Conservation (phyloP, 306 rosid species). For the Citrullus colocynthis region DNA sequence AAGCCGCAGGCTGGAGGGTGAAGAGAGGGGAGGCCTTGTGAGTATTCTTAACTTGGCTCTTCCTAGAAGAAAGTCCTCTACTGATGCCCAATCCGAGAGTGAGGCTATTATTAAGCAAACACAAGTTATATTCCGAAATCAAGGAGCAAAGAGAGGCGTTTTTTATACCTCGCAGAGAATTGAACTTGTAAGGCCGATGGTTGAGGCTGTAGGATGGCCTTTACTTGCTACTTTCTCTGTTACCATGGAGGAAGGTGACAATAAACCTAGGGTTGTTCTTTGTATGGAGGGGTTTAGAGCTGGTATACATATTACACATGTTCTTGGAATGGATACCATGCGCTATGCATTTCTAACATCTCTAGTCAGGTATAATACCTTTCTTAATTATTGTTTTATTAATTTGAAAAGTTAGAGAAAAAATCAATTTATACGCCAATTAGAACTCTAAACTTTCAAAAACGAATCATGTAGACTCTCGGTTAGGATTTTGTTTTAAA, state of each 20-base stretch:
- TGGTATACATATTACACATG: slow-evolving; percentile 80
- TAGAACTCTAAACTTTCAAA: not conserved
- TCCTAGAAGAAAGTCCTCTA: slow-evolving; percentile 55
- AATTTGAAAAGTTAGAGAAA: not conserved
- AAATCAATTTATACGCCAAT: not conserved
- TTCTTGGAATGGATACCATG: slow-evolving; percentile 99
- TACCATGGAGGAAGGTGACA: slow-evolving; percentile 98
- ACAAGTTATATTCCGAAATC: slow-evolving; percentile 78
- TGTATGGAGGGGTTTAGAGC: slow-evolving; percentile 99
- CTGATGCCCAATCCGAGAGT: slow-evolving; percentile 76
- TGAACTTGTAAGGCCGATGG: slow-evolving; percentile 99
- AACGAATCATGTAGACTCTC: not conserved
- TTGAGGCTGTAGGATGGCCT: slow-evolving; percentile 99
- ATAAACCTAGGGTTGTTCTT: slow-evolving; percentile 77
- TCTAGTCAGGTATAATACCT: slow-evolving; percentile 58
- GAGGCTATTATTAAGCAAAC: slow-evolving; percentile 89
- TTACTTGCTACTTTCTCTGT: slow-evolving; percentile 97
- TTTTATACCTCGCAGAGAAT: slow-evolving; percentile 83
- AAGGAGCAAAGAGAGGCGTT: slow-evolving; percentile 75
- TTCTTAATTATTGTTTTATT: not conserved
- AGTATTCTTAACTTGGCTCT: slow-evolving; percentile 92
- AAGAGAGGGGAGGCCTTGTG: slow-evolving; percentile 82
- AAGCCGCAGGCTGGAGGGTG: slow-evolving; percentile 65
- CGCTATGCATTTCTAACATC: slow-evolving; percentile 98
- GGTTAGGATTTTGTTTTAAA: not conserved